Evolutionary conservation across 345 rosid genomes (phyloP).

Genomic region (Barbarea vulgaris): DNA sequence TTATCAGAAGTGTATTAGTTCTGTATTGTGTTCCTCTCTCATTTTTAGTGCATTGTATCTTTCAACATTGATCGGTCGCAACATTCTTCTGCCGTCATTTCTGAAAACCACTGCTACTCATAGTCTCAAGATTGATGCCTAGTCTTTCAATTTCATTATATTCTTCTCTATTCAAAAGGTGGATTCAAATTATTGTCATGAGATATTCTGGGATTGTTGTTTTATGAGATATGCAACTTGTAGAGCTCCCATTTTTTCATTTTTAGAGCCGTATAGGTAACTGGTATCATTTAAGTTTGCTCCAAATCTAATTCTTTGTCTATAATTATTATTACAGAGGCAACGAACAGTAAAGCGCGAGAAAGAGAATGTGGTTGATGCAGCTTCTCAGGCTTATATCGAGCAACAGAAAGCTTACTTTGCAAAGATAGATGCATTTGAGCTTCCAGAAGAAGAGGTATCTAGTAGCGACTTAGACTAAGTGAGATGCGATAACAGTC

Average conservation of each 20-base stretch:
- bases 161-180: not conserved
- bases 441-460: constrained; percentile 73
- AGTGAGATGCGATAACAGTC: constrained; percentile 24
- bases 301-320: constrained; percentile 3
- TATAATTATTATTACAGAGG: constrained; percentile 46
- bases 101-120: not conserved
- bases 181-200: constrained; percentile 2
- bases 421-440: constrained; percentile 74
- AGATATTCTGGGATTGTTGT: not conserved
- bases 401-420: constrained; percentile 71
- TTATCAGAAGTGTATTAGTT: constrained; percentile 13
- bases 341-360: constrained; percentile 21
- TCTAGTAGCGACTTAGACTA: constrained; percentile 52
- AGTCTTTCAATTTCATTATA: not conserved
- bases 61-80: constrained; percentile 4
- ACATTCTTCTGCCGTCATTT: not conserved
- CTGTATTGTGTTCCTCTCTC: constrained; percentile 1
- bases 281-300: constrained; percentile 1
- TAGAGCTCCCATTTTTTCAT: not conserved
- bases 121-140: not conserved
- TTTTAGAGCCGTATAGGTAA: not conserved
- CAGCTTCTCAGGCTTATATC: constrained; percentile 52
- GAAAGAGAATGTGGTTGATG: constrained; percentile 23
- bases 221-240: constrained; percentile 10
- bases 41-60: not conserved